Conservation (phyloP, 2,329 filamentous ascomycete genomes). For the Phyllosticta citribraziliensis region DNA sequence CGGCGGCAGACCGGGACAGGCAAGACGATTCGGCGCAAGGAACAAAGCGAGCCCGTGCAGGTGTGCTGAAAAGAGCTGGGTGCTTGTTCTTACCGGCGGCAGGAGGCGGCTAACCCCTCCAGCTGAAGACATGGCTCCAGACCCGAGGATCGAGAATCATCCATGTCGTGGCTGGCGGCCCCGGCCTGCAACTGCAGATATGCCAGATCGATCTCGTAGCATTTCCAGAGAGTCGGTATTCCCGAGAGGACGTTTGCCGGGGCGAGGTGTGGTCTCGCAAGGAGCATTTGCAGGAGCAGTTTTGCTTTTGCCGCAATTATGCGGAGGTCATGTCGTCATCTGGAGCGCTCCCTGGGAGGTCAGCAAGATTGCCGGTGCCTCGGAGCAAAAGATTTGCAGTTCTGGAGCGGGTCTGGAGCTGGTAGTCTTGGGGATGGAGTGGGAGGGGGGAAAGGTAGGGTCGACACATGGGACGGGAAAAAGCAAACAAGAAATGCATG, state of each 20-base stretch:
- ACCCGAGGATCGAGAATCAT: conserved; percentile 6
- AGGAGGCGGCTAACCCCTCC: background rate
- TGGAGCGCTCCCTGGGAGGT: background rate
- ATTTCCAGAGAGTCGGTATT: background rate
- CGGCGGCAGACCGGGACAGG: conserved; percentile 2
- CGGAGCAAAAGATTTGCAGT: no score
- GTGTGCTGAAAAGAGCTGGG: background rate
- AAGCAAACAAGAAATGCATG: conserved; percentile 6
- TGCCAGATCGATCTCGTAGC: conserved; percentile 10
- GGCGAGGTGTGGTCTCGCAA: background rate
- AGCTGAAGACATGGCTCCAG: background rate
- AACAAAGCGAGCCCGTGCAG: background rate
- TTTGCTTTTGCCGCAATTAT: no score
- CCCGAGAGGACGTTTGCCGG: background rate
- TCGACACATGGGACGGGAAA: background rate
- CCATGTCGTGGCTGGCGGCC: conserved; percentile 7
- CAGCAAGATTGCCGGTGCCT: background rate
- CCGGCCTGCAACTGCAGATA: conserved; percentile 4
- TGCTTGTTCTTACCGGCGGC: background rate
- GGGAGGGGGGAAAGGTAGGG: no score
- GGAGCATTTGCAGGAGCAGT: no score
- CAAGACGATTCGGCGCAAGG: conserved; percentile 9
- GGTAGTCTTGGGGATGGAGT: no score
- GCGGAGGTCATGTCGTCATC: background rate
- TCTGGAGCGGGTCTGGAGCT: no score